phyloP scores from a whole-genome alignment of 257 asterid genomes.

The Primulina tabacum region DNA sequence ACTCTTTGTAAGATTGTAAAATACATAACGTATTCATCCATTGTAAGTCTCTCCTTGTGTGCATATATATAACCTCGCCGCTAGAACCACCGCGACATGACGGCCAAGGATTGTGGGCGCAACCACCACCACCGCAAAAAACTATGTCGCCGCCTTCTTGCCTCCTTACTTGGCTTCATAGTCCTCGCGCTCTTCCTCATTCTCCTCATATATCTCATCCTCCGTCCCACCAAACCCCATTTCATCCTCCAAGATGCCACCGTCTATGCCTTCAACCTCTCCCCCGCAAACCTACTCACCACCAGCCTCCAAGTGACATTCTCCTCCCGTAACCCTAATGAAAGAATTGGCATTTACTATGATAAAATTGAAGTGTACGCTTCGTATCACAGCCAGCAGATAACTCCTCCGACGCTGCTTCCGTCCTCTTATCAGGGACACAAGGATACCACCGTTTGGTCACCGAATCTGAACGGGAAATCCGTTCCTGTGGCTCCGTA shows the following conservation, averaged over 20 bases:
- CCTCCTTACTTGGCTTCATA: conserved; percentile 19
- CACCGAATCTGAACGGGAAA: conserved; percentile 52
- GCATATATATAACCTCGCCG: neutral
- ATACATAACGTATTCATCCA: too few relatives aligned
- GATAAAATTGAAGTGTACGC: conserved; percentile 55
- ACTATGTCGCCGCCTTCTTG: conserved; percentile 34
- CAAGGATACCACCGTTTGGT: conserved; percentile 58
- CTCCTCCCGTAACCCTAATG: conserved; percentile 58
- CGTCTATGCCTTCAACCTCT: conserved; percentile 57
- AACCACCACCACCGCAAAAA: conserved; percentile 31
- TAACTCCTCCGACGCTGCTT: conserved; percentile 44
- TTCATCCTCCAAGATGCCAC: conserved; percentile 72
- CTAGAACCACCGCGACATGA: conserved; percentile 31
- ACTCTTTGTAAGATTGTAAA: too few relatives aligned
- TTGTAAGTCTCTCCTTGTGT: neutral
- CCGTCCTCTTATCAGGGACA: conserved; percentile 64
- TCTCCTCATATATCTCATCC: conserved; percentile 61
- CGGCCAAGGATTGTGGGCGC: conserved; percentile 59
- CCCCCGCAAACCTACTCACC: conserved; percentile 49
- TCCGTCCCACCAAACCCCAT: conserved; percentile 65
- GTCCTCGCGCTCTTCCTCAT: conserved; percentile 41
- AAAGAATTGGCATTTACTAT: conserved; percentile 52
- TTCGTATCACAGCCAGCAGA: conserved; percentile 61
- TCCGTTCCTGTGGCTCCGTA: conserved; percentile 55
- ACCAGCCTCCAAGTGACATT: conserved; percentile 56